These are phyloP conservation scores for Lepidium aucheri DNA, from an alignment of 345 rosid genomes.

Conservation along the genomic window DNA sequence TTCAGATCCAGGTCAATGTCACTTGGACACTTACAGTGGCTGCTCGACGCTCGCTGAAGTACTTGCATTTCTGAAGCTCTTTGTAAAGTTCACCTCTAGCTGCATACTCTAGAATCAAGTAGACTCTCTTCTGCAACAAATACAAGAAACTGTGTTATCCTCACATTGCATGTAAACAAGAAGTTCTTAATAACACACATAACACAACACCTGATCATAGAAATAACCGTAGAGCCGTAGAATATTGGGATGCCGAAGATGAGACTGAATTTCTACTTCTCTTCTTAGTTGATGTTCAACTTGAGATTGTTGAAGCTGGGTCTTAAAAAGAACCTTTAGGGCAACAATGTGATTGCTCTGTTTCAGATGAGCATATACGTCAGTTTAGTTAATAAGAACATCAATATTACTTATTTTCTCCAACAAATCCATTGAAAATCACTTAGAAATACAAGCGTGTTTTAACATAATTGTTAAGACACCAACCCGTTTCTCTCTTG, in stretches of 20 bases:
- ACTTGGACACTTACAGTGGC: conserved; percentile 59
- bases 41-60: conserved; percentile 84
- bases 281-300: conserved; percentile 89
- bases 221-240: conserved; percentile 87
- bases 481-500: conserved; percentile 73
- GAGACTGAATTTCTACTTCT: conserved; percentile 94
- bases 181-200: background rate
- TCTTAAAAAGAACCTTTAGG: conserved; percentile 79
- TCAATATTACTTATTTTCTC: too few species aligned
- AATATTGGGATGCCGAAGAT: conserved; percentile 84
- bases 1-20: background rate
- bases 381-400: background rate
- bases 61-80: conserved; percentile 83
- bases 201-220: conserved; percentile 70
- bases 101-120: conserved; percentile 77
- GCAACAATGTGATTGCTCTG: conserved; percentile 96
- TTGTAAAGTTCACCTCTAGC: conserved; percentile 89
- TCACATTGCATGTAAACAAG: background rate
- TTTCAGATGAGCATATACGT: background rate
- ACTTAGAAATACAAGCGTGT: background rate
- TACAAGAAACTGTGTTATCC: background rate
- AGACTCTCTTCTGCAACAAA: conserved; percentile 67
- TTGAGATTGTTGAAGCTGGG: conserved; percentile 90
- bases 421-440: too few species aligned
- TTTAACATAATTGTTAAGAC: background rate